These are phyloP conservation scores for Neurospora sp. DNA, from an alignment of 495 filamentous ascomycete genomes.

Conservation along the genomic window DNA sequence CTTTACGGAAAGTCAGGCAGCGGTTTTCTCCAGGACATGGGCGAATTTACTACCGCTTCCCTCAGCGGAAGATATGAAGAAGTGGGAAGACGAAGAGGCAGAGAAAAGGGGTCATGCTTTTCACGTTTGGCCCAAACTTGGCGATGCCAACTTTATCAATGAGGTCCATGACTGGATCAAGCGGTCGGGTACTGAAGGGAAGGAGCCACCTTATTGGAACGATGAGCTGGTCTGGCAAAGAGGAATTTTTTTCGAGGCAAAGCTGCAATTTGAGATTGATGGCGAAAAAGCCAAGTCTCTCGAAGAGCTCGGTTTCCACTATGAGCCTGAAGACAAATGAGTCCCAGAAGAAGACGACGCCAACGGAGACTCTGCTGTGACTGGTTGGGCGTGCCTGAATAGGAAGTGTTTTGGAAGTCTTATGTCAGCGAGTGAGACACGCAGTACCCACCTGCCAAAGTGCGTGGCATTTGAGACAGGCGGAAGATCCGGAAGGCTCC, in stretches of 20 bases:
- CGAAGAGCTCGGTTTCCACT: slow-evolving; percentile 33
- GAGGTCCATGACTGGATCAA: slow-evolving; percentile 51
- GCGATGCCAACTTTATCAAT: slow-evolving; percentile 73
- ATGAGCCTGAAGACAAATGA: slow-evolving; percentile 12
- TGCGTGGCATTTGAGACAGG: background rate
- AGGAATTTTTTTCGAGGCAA: slow-evolving; percentile 30
- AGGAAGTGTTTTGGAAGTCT: background rate
- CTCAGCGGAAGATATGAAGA: slow-evolving; percentile 46
- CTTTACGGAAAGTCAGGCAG: slow-evolving; percentile 65
- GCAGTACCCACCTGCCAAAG: background rate
- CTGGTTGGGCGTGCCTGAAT: background rate
- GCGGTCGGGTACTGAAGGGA: slow-evolving; percentile 39
- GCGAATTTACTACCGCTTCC: slow-evolving; percentile 58
- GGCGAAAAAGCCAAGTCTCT: slow-evolving; percentile 32
- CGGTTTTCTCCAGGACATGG: slow-evolving; percentile 67
- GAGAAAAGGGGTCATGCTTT: slow-evolving; percentile 28
- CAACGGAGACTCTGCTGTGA: background rate
- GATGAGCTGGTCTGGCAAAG: slow-evolving; percentile 53
- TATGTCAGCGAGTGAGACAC: background rate
- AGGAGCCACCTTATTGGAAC: slow-evolving; percentile 57
- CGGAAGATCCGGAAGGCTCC: background rate
- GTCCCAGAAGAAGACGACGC: background rate
- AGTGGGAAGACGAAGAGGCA: slow-evolving; percentile 39
- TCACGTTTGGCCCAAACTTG: slow-evolving; percentile 53
- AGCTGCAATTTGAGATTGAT: slow-evolving; percentile 33